Conservation (phyloP, 2,329 filamentous ascomycete species). For the Fusarium transvaalense region DNA sequence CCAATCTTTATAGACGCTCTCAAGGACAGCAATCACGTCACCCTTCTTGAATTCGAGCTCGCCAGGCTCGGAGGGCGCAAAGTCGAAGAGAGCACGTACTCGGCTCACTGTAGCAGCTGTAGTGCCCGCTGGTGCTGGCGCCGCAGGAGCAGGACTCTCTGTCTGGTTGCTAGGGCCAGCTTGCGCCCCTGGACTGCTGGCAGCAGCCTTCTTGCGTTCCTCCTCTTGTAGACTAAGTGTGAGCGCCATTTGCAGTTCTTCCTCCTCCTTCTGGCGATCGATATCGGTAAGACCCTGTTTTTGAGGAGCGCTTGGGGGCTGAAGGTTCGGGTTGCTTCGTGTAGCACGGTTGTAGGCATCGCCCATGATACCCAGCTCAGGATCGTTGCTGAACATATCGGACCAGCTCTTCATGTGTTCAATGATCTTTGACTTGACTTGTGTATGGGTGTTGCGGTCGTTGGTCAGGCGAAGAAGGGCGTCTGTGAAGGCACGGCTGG, state of each 20-base stretch:
- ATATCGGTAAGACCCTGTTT: constrained; percentile 92
- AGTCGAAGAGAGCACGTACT: constrained; percentile 93
- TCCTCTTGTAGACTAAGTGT: constrained; percentile 94
- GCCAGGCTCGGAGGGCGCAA: constrained; percentile 91
- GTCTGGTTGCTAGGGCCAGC: constrained; percentile 56
- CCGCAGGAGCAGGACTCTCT: constrained; percentile 63
- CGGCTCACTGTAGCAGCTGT: constrained; percentile 96
- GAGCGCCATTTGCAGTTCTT: constrained; percentile 96
- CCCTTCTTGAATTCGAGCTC: constrained; percentile 97
- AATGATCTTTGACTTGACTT: constrained; percentile 96
- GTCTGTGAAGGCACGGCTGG: constrained; percentile 93
- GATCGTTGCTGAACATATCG: constrained; percentile 90
- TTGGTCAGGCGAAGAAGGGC: constrained; percentile 89
- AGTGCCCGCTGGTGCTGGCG: constrained; percentile 81
- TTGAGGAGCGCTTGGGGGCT: constrained; percentile 90
- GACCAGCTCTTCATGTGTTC: constrained; percentile 98
- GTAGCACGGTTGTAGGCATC: constrained; percentile 92
- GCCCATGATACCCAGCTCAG: constrained; percentile 97
- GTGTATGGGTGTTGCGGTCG: constrained; percentile 94
- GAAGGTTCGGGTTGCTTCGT: constrained; percentile 84
- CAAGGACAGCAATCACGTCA: constrained; percentile 95
- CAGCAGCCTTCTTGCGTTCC: constrained; percentile 66
- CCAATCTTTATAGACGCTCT: constrained; percentile 99
- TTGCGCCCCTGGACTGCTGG: constrained; percentile 51
- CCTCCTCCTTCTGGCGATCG: constrained; percentile 95